Percentiles rank a stretch among this genome's conserved stretches.
Conservation (phyloP, 129 eudicot species). For the Helichrysum umbraculigerum region DNA sequence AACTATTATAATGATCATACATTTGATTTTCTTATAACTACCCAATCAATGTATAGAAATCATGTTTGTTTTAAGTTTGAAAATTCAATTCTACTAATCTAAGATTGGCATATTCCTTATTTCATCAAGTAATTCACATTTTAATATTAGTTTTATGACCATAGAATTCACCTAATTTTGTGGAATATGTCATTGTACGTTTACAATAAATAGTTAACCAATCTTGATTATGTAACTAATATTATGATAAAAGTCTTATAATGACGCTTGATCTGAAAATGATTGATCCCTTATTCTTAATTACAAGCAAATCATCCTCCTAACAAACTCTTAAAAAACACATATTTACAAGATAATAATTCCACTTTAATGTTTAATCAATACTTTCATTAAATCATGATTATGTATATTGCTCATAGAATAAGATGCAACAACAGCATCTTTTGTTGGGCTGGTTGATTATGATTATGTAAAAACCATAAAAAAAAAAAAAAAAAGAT, state of each 20-base stretch:
- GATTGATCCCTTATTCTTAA: no score
- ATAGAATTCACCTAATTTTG: background rate
- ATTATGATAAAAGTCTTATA: slow-evolving; percentile 16
- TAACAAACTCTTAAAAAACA: no score
- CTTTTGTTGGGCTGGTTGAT: no score
- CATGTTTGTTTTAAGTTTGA: background rate
- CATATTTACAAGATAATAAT: no score
- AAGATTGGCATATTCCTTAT: slow-evolving; percentile 4
- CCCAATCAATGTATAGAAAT: background rate
- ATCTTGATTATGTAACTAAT: background rate
- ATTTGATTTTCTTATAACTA: background rate
- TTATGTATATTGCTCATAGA: no score
- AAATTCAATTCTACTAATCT: background rate
- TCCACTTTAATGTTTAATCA: no score
- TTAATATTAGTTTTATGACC: background rate
- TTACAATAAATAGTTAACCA: background rate
- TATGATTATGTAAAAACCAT: no score
- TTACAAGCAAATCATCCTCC: no score
- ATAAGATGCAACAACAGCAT: no score
- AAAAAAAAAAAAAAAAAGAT: no score
- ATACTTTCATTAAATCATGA: no score
- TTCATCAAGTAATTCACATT: slow-evolving; percentile 3
- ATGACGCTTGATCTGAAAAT: background rate
- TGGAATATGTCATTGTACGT: background rate
- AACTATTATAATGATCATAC: no score